A percentile compares a stretch with the other conserved stretches of the same genome.
Evolutionary conservation across 2,329 filamentous ascomycete species (phyloP).

Genomic region (Corynespora cassiicola): DNA sequence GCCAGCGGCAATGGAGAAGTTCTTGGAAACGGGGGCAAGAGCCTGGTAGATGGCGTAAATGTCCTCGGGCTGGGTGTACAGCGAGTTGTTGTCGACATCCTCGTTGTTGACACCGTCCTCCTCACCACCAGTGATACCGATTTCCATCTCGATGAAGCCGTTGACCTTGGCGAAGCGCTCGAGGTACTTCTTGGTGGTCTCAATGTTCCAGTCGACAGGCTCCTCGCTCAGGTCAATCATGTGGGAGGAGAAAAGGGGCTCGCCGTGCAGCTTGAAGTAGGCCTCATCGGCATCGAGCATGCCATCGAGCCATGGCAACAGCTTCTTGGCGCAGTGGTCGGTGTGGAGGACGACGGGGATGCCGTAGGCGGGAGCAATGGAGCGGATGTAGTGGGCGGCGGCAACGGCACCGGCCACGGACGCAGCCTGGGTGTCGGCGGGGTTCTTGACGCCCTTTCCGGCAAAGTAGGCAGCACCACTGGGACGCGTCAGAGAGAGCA

Average conservation of each 20-base stretch:
- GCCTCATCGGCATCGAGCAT: constrained; percentile 85
- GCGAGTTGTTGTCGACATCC: constrained; percentile 91
- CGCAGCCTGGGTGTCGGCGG: constrained; percentile 69
- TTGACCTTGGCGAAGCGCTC: constrained; percentile 93
- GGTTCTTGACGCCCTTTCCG: constrained; percentile 58
- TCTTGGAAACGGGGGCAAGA: constrained; percentile 81
- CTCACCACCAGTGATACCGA: constrained; percentile 85
- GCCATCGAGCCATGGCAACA: constrained; percentile 89
- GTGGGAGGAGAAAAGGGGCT: constrained; percentile 94
- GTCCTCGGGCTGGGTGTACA: constrained; percentile 93
- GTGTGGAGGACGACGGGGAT: constrained; percentile 86
- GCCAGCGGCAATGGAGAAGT: constrained; percentile 97
- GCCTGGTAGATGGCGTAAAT: constrained; percentile 83
- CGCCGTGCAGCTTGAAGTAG: constrained; percentile 91
- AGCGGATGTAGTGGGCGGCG: constrained; percentile 86
- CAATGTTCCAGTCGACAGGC: constrained; percentile 85
- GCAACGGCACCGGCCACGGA: constrained; percentile 89
- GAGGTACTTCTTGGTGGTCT: constrained; percentile 90
- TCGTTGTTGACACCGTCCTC: constrained; percentile 99
- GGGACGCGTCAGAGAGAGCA: too few species aligned
- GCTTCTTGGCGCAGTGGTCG: constrained; percentile 99
- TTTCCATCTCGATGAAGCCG: constrained; percentile 99
- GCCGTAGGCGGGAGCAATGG: constrained; percentile 84
- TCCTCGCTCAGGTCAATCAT: constrained; percentile 97
- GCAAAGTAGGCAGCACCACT: constrained; percentile 74